phyloP scores from a whole-genome alignment of 192 early-diverging fungal species.

The Podila epigama region DNA sequence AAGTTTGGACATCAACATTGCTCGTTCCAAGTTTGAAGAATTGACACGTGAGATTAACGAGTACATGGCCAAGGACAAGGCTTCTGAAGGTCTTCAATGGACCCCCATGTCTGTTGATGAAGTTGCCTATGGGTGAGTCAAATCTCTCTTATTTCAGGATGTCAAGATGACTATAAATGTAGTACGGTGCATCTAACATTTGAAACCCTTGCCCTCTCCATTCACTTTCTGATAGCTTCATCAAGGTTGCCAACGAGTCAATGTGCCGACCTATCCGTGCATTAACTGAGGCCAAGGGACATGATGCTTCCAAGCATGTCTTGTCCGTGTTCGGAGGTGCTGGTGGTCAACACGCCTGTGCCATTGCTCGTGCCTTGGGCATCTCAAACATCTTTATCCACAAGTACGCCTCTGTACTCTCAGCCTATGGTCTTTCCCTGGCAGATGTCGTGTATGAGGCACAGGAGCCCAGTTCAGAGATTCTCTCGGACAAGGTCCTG shows the following conservation, averaged over 20 bases:
- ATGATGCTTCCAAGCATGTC: slow-evolving; percentile 83
- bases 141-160: neutral
- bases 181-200: too few species aligned
- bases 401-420: slow-evolving; percentile 89
- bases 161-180: too few species aligned
- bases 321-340: slow-evolving; percentile 96
- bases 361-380: slow-evolving; percentile 87
- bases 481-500: slow-evolving; percentile 50
- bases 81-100: slow-evolving; percentile 9
- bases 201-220: too few species aligned
- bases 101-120: slow-evolving; percentile 78
- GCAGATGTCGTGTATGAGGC: slow-evolving; percentile 94
- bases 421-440: slow-evolving; percentile 88
- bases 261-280: slow-evolving; percentile 96
- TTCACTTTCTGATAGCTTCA: too few species aligned
- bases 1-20: slow-evolving; percentile 74
- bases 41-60: slow-evolving; percentile 74
- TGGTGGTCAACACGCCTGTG: slow-evolving; percentile 96
- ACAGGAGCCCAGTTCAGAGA: slow-evolving; percentile 79
- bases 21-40: slow-evolving; percentile 66
- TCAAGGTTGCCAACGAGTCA: slow-evolving; percentile 94
- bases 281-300: slow-evolving; percentile 92
- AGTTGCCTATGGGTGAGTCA: slow-evolving; percentile 77
- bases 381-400: slow-evolving; percentile 89
- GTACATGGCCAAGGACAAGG: slow-evolving; percentile 48